Base-by-base conservation (phyloP, 139 green algal species). In the Tetraselmis chui region DNA sequence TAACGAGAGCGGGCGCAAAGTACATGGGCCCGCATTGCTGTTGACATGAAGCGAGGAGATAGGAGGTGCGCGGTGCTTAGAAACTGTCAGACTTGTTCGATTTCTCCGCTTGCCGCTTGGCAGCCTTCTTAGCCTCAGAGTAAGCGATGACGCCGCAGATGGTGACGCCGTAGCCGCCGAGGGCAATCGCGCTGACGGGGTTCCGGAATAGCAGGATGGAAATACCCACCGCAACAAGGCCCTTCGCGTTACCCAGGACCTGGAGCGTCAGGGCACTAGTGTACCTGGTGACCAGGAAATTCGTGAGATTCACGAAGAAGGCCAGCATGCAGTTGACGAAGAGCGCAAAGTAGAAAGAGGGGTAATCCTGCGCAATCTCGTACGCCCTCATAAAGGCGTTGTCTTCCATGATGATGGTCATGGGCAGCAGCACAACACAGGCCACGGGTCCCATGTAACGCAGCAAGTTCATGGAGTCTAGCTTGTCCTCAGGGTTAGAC, bases 231-330 rank as follows among this genome's bases (percentile, higher is more conserved):
- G 96, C 96, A 32, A 98, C 92, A 1, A 98, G 94, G 1, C 96
- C 95, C 90, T 99, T 99, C 76, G 91, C 93, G 86, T 98, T 98
- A 77, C 96, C 96, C n/a, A 99, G 91, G 67, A 98, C 95, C 90
- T 98, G 95, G 31, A 99, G 89, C 22, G 96, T 99, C 23, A 99
- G 89, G 1, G 96, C 90, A 45, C 86, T 94, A 1, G 96, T 99
- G 89, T 96, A 92, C 86, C 97, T 97, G 23, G 96, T 99, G 28
- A 99, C 95, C 83, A 99, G 81, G 87, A 99, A 98, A 90, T 99
- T 99, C 31, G 92, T 96, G 28, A 99, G 91, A 89, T 99, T 99
- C 78, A 97, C 93, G 75, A 96, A 93, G 89, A 97, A 99, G 0
- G 96, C 95, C 2, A 97, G 86, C 26, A 87, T 85, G 30, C 88